phyloP scores from a whole-genome alignment of 1,284 basidiomycete species.

The Pyrrhoderma lamaoense region DNA sequence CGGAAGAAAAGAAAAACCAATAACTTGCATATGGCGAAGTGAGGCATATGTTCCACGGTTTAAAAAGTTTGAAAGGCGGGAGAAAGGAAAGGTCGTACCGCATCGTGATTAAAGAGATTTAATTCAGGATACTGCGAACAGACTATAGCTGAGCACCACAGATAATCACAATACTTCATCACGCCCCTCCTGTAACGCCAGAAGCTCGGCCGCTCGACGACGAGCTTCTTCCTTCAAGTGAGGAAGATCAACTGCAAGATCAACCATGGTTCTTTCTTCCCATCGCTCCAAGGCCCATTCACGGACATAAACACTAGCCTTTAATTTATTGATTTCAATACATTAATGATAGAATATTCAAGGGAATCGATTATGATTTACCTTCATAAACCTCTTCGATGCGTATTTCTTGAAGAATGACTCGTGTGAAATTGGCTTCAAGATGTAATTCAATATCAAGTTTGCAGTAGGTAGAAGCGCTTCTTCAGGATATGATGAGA shows the following conservation, averaged over 20 bases:
- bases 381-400: slow-evolving; percentile 81
- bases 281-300: slow-evolving; percentile 59
- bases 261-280: slow-evolving; percentile 46
- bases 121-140: slow-evolving; percentile 1
- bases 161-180: not conserved
- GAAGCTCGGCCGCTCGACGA: slow-evolving; percentile 11
- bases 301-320: slow-evolving; percentile 56
- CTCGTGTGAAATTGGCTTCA: slow-evolving; percentile 68
- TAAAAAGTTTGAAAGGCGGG: not conserved
- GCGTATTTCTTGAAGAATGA: slow-evolving; percentile 82
- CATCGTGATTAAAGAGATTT: not conserved
- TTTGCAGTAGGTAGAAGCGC: slow-evolving; percentile 84
- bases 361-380: slow-evolving; percentile 27
- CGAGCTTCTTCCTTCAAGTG: slow-evolving; percentile 35
- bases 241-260: slow-evolving; percentile 44
- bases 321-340: no score
- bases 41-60: slow-evolving; percentile 3
- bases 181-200: slow-evolving; percentile 1
- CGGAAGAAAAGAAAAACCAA: no score
- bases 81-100: slow-evolving; percentile 8
- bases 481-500: slow-evolving; percentile 84
- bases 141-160: not conserved
- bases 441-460: slow-evolving; percentile 88
- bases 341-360: no score
- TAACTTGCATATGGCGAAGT: not conserved